A percentile compares a stretch with the other conserved stretches of the same genome.
These are phyloP conservation scores for Fusarium coicis DNA, from an alignment of 2,329 filamentous ascomycete species.

Conservation along the genomic window DNA sequence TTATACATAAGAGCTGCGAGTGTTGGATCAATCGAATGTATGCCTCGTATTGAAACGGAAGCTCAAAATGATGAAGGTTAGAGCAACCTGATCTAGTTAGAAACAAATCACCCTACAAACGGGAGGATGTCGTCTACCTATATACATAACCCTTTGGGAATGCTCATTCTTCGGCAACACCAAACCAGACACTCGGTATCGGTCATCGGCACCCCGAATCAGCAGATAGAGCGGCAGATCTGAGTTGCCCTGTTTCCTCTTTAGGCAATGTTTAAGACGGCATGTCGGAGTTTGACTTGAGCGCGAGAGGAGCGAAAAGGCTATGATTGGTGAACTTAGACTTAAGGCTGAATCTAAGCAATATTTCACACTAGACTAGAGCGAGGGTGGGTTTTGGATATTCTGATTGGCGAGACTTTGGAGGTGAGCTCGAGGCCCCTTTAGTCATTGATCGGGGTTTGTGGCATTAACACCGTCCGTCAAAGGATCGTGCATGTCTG, in stretches of 20 bases:
- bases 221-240: slow-evolving; percentile 6
- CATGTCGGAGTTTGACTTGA: slow-evolving; percentile 38
- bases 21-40: not conserved
- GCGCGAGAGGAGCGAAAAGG: slow-evolving; percentile 33
- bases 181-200: slow-evolving; percentile 8
- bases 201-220: slow-evolving; percentile 35
- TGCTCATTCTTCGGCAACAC: not conserved
- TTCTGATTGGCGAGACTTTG: not conserved
- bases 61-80: not conserved
- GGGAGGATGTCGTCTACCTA: not conserved
- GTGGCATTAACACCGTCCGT: not conserved
- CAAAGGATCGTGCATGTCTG: not conserved
- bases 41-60: not conserved
- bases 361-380: not conserved
- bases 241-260: slow-evolving; percentile 25
- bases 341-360: not conserved
- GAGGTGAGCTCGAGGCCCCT: not conserved
- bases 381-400: not conserved
- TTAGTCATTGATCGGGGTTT: not conserved
- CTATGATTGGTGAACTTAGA: slow-evolving; percentile 19
- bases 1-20: not conserved
- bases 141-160: not conserved
- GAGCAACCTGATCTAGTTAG: not conserved
- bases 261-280: slow-evolving; percentile 16
- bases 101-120: not conserved